Evolutionary conservation across 2,329 filamentous ascomycete species (phyloP).

Genomic region (Gaeumannomyces tritici): DNA sequence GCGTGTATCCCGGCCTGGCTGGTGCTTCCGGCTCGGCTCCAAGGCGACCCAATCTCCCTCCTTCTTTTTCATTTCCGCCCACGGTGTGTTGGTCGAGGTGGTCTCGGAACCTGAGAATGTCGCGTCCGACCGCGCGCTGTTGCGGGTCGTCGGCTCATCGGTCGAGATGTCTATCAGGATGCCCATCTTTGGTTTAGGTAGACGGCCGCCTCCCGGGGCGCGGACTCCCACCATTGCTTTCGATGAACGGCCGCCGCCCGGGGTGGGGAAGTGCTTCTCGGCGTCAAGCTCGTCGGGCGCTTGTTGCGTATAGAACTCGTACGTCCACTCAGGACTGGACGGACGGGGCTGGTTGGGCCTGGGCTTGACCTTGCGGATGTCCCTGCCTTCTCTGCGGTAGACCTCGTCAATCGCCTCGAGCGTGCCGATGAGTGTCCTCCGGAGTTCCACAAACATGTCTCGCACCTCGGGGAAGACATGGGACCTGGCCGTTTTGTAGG

Average conservation of each 20-base stretch:
- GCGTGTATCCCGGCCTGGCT: neutral
- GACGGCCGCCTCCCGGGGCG: too few species aligned
- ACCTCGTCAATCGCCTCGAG: neutral
- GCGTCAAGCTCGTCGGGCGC: neutral
- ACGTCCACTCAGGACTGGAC: neutral
- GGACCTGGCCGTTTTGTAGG: neutral
- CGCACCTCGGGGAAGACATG: neutral
- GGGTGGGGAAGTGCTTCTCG: neutral
- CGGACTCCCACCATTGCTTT: neutral
- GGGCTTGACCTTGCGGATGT: neutral
- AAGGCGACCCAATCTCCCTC: neutral
- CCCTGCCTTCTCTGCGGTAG: neutral
- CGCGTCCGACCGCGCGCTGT: neutral
- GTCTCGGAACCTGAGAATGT: neutral
- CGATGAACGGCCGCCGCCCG: too few species aligned
- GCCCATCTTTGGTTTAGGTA: neutral
- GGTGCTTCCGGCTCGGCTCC: neutral
- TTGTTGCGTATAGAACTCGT: neutral
- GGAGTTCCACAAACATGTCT: neutral
- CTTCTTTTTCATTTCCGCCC: neutral
- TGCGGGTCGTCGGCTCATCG: neutral
- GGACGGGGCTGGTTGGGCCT: neutral
- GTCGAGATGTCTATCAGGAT: neutral
- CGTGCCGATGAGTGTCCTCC: neutral
- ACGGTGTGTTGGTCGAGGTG: neutral